Base-by-base conservation (phyloP, 1,284 basidiomycete genomes). In the Cystobasidium slooffiae region DNA sequence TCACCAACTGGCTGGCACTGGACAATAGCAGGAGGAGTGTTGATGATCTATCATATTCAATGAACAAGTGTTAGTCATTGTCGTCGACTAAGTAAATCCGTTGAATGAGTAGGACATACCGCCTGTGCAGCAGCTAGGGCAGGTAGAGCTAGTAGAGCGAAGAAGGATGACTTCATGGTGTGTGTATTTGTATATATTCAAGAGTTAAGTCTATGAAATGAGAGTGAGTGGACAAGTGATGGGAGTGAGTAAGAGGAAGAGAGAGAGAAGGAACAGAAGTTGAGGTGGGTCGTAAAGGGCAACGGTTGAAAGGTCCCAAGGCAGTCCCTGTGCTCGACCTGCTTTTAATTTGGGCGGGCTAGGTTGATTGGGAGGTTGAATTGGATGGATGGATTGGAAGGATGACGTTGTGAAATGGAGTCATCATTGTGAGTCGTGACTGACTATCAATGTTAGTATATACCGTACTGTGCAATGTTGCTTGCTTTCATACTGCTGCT, bases 1-100 rank as follows among this genome's bases (percentile, higher is more conserved):
- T 10, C 55, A 68, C 66, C 53, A 14, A 68, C 67, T 43, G 72
- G 72, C 66, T 68, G 65, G 65, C 72, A 74, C 59, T 74, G 55
- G 10, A 63, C 74, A 47, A 65, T 52, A 47, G 51, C 37, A 39
- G 75, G 55, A 43, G 67, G 70, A 16, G 61, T 75, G 24, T 76
- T 51, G 44, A 65, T 70, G 31, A 46, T 65, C 75, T 56, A 61
- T 70, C n/a, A n/a, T 31, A 18, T 9, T 49, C 63, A 65, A 14
- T 51, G 52, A 31, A 41, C 24, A 22, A 44, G 8, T 18, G 59
- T 61, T 12, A 61, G 59, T 43, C 22, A 43, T n/a, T 55, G 53
- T 22, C n/a, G n/a, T 20, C 22, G 56, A 59, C 16, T 10, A 31
- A 43, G 56, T 31, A 18, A 18, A 4, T 5, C 31, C 10, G 56